These are phyloP conservation scores for Basipetospora chlamydospora DNA, from an alignment of 2,329 filamentous ascomycete species.

Conservation along the genomic window DNA sequence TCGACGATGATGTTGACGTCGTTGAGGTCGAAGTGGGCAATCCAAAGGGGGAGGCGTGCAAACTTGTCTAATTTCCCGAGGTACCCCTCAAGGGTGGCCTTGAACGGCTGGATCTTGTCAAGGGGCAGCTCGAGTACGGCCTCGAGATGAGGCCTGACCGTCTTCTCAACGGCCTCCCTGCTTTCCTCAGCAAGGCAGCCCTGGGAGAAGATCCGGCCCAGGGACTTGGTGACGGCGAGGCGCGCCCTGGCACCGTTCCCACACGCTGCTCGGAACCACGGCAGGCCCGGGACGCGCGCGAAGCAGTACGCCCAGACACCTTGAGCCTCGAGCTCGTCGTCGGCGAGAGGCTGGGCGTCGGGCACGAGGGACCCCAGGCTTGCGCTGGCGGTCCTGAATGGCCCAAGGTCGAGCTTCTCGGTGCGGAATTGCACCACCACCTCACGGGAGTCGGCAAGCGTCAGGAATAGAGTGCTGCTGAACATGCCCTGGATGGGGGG, in stretches of 20 bases:
- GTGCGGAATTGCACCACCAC: background rate
- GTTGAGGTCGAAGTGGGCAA: conserved; percentile 13
- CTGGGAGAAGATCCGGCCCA: background rate
- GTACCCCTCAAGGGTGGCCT: background rate
- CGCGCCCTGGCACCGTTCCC: background rate
- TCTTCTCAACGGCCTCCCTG: background rate
- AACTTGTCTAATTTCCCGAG: background rate
- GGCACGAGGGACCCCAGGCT: background rate
- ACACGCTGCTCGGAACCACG: background rate
- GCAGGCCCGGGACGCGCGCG: no score
- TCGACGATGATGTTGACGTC: conserved; percentile 11
- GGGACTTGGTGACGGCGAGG: background rate
- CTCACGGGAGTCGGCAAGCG: conserved; percentile 6
- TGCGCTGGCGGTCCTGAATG: background rate
- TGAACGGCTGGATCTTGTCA: background rate
- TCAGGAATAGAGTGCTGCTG: conserved; percentile 13
- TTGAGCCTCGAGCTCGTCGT: background rate
- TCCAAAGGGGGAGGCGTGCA: background rate
- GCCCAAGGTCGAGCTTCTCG: background rate
- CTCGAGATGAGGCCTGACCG: background rate
- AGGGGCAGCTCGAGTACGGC: background rate
- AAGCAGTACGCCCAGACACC: background rate
- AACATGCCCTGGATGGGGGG: conserved; percentile 16
- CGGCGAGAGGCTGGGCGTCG: background rate
- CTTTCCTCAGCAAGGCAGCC: background rate